These are phyloP conservation scores for Globisporangium parvum DNA, from an alignment of 352 stramenopile species.

Conservation along the genomic window DNA sequence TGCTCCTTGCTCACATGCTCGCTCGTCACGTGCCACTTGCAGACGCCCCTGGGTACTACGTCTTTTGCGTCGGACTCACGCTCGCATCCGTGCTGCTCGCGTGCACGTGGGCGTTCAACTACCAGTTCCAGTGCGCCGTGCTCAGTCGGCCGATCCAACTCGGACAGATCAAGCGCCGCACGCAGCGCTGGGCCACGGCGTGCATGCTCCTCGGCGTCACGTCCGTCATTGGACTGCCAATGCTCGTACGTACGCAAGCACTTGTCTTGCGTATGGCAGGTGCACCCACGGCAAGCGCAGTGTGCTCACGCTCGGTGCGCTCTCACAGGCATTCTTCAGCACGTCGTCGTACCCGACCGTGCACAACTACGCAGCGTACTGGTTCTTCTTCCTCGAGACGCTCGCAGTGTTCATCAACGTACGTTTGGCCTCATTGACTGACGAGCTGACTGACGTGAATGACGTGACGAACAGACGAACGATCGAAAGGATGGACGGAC, in stretches of 20 bases:
- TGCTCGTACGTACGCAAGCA: conserved; percentile 21
- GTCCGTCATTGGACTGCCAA: conserved; percentile 45
- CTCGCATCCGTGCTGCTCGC: conserved; percentile 34
- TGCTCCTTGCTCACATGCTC: not conserved
- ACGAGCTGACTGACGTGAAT: not conserved
- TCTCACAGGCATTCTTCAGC: conserved; percentile 47
- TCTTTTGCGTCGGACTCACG: conserved; percentile 50
- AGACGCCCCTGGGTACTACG: conserved; percentile 56
- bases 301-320: not conserved
- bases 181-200: conserved; percentile 16
- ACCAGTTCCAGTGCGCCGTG: conserved; percentile 39
- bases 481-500: not conserved
- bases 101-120: conserved; percentile 53
- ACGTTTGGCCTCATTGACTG: conserved; percentile 13
- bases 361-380: conserved; percentile 59
- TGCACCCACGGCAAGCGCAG: not conserved
- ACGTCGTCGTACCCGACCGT: conserved; percentile 44
- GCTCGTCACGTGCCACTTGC: not conserved
- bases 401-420: conserved; percentile 58
- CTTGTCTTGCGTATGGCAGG: not conserved
- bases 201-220: conserved; percentile 25
- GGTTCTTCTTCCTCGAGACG: conserved; percentile 63
- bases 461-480: not conserved
- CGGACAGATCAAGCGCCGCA: conserved; percentile 21
- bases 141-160: conserved; percentile 26